Evolutionary conservation across 2,329 filamentous ascomycete genomes (phyloP), one percentile per base, ranked within the genome.

Genomic region (Alternaria sp.): DNA sequence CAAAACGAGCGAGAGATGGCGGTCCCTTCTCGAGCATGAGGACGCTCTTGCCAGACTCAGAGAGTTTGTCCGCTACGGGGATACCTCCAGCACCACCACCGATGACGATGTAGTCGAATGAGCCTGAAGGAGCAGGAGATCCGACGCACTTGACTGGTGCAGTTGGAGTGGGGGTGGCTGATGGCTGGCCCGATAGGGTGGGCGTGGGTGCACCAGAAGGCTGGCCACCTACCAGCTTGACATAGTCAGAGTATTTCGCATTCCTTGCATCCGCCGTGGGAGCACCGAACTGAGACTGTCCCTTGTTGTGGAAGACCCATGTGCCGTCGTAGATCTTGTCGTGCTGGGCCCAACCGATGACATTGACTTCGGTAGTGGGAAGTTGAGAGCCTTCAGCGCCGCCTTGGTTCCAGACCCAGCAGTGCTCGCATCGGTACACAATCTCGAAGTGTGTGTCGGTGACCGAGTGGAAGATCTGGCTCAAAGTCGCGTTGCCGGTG

Each of bases 71-170:
- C 4, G 84, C 84, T 22, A 83, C 74, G 1, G 88, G 87, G 38
- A 90, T 84, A 54, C 88, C 88, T 51, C 84, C 87, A 6, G 87
- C 85, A 63, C 88, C 88, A n/a, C 80, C 85, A 4, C 88, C 88
- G 30, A 89, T 83, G 32, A 90, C 81, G 54, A 90, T 86, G 77
- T 90, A 90, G 73, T 90, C 88, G 67, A 85, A 89, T 0, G 84
- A 81, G 10, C 78, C 79, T 55, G 79, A 81, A 64, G 81, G 70
- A 54, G 77, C 76, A 16, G 71, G 63, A 54, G 73, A 65, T 9
- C 78, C 80, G 16, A 69, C 72, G 32, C 81, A 81, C 5, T 78
- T 68, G 3, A 75, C 73, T 10, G 78, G 75, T 7, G 54, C 60
- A 14, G 71, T 72, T 5, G 76, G 66, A 14, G 77, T 74, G 8